Evolutionary conservation across 495 filamentous ascomycete genomes (phyloP).

Genomic region (Neurospora sp.): DNA sequence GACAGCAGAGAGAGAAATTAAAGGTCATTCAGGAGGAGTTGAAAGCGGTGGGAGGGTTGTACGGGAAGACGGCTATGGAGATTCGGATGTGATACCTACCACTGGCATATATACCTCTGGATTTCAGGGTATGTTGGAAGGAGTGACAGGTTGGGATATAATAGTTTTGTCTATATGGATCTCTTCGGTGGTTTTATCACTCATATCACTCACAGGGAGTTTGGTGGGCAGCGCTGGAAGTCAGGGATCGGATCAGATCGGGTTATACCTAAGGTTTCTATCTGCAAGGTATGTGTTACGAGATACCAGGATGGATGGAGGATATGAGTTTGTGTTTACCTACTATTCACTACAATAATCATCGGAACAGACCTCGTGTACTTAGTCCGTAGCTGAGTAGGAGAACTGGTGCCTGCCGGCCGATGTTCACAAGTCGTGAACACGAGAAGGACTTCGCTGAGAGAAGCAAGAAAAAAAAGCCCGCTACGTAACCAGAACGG

Average conservation of each 20-base stretch:
- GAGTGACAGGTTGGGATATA: neutral
- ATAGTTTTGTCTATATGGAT: neutral
- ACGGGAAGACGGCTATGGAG: slow-evolving; percentile 18
- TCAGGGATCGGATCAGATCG: neutral
- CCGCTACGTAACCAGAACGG: neutral
- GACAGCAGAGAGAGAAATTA: slow-evolving; percentile 15
- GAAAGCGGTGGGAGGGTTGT: slow-evolving; percentile 8
- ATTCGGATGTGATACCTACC: slow-evolving; percentile 4
- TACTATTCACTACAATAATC: neutral
- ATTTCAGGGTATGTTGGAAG: neutral
- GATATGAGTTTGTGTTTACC: neutral
- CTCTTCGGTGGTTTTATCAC: neutral
- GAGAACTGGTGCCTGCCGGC: too few relatives aligned
- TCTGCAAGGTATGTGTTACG: neutral
- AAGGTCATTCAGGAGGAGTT: slow-evolving; percentile 24
- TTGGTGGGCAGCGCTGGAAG: neutral
- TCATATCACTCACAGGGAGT: neutral
- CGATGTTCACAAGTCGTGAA: too few relatives aligned
- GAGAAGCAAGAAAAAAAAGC: neutral
- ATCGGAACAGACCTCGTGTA: neutral
- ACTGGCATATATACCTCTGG: neutral
- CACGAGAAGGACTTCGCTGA: too few relatives aligned
- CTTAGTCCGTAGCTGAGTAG: too few relatives aligned
- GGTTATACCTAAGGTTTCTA: neutral
- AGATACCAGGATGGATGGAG: neutral